A percentile compares a stretch with the other conserved stretches of the same genome.
Conservation (phyloP, 1,284 basidiomycete species). For the Rhodotorula glutinis region DNA sequence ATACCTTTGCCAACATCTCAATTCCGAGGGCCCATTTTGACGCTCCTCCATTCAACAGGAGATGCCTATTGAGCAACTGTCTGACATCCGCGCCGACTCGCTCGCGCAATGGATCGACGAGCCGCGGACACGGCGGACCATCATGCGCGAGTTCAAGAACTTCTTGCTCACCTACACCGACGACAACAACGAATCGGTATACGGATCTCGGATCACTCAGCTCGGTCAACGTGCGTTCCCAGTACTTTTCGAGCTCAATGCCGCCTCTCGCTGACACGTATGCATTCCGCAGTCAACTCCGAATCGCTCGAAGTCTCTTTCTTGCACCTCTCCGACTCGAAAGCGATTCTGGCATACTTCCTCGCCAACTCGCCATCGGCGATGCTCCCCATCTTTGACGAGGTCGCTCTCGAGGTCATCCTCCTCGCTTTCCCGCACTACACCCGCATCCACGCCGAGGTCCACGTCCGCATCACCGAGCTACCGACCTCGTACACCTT, state of each 20-base stretch:
- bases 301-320: slow-evolving; percentile 98
- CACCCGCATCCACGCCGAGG: slow-evolving; percentile 94
- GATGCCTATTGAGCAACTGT: slow-evolving; percentile 89
- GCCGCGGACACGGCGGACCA: slow-evolving; percentile 82
- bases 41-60: slow-evolving; percentile 58
- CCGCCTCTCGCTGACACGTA: neutral
- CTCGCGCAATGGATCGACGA: slow-evolving; percentile 96
- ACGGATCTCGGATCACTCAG: slow-evolving; percentile 87
- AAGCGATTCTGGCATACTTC: slow-evolving; percentile 95
- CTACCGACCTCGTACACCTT: slow-evolving; percentile 84
- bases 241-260: neutral
- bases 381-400: slow-evolving; percentile 93
- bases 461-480: slow-evolving; percentile 95
- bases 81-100: slow-evolving; percentile 94
- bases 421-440: slow-evolving; percentile 94
- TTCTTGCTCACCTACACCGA: slow-evolving; percentile 97
- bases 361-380: slow-evolving; percentile 88
- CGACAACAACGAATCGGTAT: slow-evolving; percentile 84
- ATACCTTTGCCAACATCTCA: too few relatives aligned
- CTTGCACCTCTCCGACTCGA: slow-evolving; percentile 81
- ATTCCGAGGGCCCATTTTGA: too few relatives aligned
- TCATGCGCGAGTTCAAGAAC: slow-evolving; percentile 86
- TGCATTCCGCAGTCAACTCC: slow-evolving; percentile 67
- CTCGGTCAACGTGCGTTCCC: slow-evolving; percentile 79
- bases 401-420: slow-evolving; percentile 89